A percentile compares a stretch with the other conserved stretches of the same genome.
phyloP scores from a whole-genome alignment of 306 rosid species.

The Casuarina cunninghamiana region DNA sequence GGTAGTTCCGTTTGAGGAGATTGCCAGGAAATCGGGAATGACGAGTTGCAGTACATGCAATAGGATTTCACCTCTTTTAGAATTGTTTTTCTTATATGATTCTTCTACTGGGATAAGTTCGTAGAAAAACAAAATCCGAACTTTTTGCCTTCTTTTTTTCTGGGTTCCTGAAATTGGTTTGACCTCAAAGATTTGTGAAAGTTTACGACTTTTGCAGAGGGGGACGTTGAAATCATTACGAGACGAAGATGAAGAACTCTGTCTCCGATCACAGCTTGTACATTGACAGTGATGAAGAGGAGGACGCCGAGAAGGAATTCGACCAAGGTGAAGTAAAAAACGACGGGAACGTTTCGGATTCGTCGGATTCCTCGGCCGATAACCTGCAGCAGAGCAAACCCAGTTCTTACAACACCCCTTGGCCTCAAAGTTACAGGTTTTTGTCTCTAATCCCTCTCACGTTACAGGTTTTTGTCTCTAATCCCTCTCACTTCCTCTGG shows the following conservation, averaged over 20 bases:
- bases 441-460: constrained; percentile 1
- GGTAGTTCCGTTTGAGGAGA: not conserved
- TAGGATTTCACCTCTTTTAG: not conserved
- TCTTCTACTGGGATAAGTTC: not conserved
- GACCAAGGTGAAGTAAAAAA: constrained; percentile 45
- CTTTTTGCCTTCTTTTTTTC: not conserved
- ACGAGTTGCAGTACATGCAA: not conserved
- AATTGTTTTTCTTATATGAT: not conserved
- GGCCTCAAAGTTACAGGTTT: constrained; percentile 99
- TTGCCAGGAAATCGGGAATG: not conserved
- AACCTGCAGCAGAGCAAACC: constrained; percentile 55
- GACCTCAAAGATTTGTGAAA: not conserved
- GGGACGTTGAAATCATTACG: not conserved
- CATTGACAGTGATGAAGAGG: constrained; percentile 80
- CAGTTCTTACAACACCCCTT: constrained; percentile 66
- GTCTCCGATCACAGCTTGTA: constrained; percentile 75
- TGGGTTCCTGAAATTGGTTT: not conserved
- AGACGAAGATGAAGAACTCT: constrained; percentile 64
- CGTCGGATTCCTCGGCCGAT: constrained; percentile 60
- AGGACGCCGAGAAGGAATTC: constrained; percentile 57
- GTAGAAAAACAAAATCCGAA: not conserved
- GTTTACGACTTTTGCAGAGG: constrained; percentile 14
- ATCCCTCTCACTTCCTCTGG: constrained; percentile 3
- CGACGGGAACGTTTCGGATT: constrained; percentile 78
- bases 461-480: constrained; percentile 68